These are phyloP conservation scores for Phyllosticta citriasiana DNA, from an alignment of 2,329 filamentous ascomycete species.

Conservation along the genomic window DNA sequence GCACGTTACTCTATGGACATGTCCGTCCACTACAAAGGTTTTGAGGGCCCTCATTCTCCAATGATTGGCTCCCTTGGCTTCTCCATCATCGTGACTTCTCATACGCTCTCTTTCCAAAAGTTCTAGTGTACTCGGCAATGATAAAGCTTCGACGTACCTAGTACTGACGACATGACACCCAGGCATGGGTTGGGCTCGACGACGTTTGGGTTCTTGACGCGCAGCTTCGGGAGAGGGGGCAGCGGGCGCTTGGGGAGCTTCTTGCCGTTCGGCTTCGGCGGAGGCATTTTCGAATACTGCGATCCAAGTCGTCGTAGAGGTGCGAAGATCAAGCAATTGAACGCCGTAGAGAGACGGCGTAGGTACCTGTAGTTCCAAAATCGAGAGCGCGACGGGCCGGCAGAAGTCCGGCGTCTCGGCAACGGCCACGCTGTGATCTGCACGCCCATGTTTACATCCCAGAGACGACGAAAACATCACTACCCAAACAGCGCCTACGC, in stretches of 20 bases:
- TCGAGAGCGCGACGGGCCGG: neutral
- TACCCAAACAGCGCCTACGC: neutral
- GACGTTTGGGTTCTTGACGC: conserved; percentile 54
- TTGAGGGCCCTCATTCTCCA: neutral
- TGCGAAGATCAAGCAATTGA: neutral
- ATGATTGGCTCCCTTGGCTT: neutral
- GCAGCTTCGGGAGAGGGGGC: conserved; percentile 52
- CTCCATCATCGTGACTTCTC: neutral
- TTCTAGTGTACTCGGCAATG: neutral
- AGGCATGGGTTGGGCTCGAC: conserved; percentile 55
- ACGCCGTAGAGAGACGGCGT: neutral
- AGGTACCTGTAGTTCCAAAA: neutral
- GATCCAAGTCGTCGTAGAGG: neutral
- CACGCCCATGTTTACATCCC: conserved; percentile 6
- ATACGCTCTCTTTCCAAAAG: neutral
- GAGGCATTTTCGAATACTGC: conserved; percentile 1
- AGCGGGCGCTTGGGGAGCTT: conserved; percentile 37
- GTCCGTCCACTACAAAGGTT: neutral
- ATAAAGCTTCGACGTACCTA: conserved; percentile 40
- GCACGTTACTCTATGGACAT: neutral
- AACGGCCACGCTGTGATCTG: conserved; percentile 2
- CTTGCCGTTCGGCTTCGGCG: conserved; percentile 23
- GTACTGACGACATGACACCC: conserved; percentile 54
- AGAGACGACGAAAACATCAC: neutral
- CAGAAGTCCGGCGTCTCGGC: neutral